Evolutionary conservation across 1,284 basidiomycete species (phyloP).

Genomic region (Cutaneotrichosporon sp.): DNA sequence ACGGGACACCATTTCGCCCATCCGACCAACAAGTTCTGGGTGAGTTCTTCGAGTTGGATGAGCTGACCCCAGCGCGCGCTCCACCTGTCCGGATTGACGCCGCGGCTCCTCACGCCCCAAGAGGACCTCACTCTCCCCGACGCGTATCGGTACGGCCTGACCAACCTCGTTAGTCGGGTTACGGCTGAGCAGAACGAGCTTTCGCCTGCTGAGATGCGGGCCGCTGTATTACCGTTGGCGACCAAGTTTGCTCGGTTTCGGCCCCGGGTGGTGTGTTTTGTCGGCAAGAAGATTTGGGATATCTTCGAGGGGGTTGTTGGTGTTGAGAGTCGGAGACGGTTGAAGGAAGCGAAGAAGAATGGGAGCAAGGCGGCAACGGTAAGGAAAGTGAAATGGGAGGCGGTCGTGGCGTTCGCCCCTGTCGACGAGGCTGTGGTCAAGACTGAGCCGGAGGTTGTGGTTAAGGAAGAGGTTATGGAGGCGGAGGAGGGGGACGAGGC

Average conservation of each 20-base stretch:
- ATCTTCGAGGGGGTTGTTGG: slow-evolving; percentile 55
- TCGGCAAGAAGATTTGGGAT: slow-evolving; percentile 69
- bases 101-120: slow-evolving; percentile 46
- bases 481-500: neutral
- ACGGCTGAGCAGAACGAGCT: slow-evolving; percentile 61
- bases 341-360: slow-evolving; percentile 5
- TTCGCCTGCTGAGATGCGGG: slow-evolving; percentile 58
- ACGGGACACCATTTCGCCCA: slow-evolving; percentile 70
- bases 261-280: slow-evolving; percentile 67
- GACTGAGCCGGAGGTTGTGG: neutral
- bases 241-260: slow-evolving; percentile 60
- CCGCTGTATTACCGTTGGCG: slow-evolving; percentile 59
- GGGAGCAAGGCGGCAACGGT: neutral
- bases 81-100: slow-evolving; percentile 56
- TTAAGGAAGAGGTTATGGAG: neutral
- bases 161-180: slow-evolving; percentile 62
- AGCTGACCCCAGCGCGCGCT: slow-evolving; percentile 48
- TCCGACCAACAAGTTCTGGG: slow-evolving; percentile 61
- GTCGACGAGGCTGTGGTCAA: neutral
- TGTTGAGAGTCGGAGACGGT: neutral
- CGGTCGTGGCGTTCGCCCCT: neutral
- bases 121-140: slow-evolving; percentile 43
- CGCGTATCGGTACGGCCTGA: slow-evolving; percentile 60
- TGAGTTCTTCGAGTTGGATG: slow-evolving; percentile 57
- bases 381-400: neutral